These are phyloP conservation scores for Aspergillus hortae DNA, from an alignment of 2,329 filamentous ascomycete species.

Conservation along the genomic window DNA sequence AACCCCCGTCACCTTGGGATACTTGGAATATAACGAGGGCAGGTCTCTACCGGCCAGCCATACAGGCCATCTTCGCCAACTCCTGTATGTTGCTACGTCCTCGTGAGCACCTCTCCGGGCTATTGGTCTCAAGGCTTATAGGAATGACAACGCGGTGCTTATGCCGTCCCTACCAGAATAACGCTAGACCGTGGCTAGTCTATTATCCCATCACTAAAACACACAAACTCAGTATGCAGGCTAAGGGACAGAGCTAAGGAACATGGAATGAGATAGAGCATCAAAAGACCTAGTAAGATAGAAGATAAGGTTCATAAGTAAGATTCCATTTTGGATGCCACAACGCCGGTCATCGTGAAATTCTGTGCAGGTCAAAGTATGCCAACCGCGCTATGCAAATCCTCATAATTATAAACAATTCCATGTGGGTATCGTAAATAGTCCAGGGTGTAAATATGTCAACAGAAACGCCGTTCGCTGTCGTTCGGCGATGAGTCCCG, in stretches of 20 bases:
- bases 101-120: no score
- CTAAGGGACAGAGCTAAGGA: slow-evolving; percentile 10
- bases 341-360: slow-evolving; percentile 36
- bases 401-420: slow-evolving; percentile 22
- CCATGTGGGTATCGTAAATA: slow-evolving; percentile 38
- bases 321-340: slow-evolving; percentile 19
- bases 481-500: background rate
- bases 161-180: no score
- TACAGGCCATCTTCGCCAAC: no score
- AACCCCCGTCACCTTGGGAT: no score
- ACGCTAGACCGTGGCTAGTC: background rate
- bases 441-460: slow-evolving; percentile 19
- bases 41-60: no score
- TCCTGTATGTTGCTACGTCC: no score
- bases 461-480: slow-evolving; percentile 8
- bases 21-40: no score
- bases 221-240: background rate
- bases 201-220: background rate
- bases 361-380: slow-evolving; percentile 27
- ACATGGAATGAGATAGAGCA: slow-evolving; percentile 8
- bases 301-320: slow-evolving; percentile 11
- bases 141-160: no score
- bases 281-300: slow-evolving; percentile 3
- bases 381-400: slow-evolving; percentile 41
- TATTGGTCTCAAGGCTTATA: no score